phyloP scores from a whole-genome alignment of 2,329 filamentous ascomycete species.

The Diaporthe sp. region DNA sequence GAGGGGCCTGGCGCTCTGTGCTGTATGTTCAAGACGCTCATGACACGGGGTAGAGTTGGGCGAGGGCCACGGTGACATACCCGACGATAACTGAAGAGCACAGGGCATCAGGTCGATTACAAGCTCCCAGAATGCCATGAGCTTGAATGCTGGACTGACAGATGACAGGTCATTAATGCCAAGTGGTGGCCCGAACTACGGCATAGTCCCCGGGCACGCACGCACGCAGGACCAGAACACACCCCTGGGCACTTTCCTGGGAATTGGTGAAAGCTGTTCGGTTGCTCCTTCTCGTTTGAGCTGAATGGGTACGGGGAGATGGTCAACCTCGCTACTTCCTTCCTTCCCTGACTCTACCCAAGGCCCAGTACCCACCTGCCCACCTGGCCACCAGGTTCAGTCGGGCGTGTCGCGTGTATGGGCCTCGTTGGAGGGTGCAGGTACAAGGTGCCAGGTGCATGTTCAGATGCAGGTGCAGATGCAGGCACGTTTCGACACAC shows the following conservation, averaged over 20 bases:
- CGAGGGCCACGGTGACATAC: background rate
- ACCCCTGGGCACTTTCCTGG: background rate
- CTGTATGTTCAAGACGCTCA: background rate
- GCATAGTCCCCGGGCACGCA: background rate
- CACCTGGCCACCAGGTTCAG: background rate
- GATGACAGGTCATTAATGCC: conserved; percentile 22
- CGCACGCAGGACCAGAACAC: background rate
- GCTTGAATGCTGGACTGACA: conserved; percentile 7
- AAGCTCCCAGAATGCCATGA: background rate
- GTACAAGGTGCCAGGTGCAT: background rate
- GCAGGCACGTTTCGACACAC: conserved; percentile 13
- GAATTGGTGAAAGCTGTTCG: conserved; percentile 16
- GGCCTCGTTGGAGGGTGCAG: background rate
- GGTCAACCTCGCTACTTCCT: conserved; percentile 17
- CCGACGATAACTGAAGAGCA: background rate
- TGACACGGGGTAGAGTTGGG: background rate
- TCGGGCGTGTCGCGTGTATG: conserved; percentile 21
- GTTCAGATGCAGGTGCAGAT: conserved; percentile 26
- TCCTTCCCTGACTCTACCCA: conserved; percentile 1
- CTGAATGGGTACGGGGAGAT: conserved; percentile 24
- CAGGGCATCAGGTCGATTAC: background rate
- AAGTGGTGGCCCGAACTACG: conserved; percentile 22
- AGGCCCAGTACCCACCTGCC: background rate
- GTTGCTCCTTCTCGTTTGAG: conserved; percentile 21
- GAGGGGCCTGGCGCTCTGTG: background rate